Conservation (phyloP, 192 early-diverging fungal genomes). For the Neocallimastix lanati region DNA sequence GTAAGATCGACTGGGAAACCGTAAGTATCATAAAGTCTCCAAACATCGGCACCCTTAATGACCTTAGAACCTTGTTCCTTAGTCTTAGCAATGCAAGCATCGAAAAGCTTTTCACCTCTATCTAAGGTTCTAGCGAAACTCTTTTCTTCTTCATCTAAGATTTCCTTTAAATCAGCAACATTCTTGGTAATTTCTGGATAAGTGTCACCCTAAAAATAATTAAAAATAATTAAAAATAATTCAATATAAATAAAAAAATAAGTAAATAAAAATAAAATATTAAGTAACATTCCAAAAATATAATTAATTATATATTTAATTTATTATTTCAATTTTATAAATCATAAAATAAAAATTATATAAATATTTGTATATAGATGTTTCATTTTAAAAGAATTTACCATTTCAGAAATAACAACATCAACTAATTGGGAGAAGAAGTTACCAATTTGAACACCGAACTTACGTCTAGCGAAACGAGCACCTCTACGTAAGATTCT, state of each 20-base stretch:
- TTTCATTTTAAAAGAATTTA: too few relatives aligned
- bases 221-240: too few relatives aligned
- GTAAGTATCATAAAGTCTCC: slow-evolving; percentile 97
- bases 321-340: too few relatives aligned
- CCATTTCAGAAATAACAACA: slow-evolving; percentile 76
- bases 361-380: too few relatives aligned
- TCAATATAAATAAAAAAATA: too few relatives aligned
- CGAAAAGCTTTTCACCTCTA: slow-evolving; percentile 87
- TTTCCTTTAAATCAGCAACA: slow-evolving; percentile 74
- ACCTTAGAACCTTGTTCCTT: slow-evolving; percentile 35
- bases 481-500: slow-evolving; percentile 88
- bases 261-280: too few relatives aligned
- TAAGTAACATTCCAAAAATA: too few relatives aligned
- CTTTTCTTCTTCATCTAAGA: slow-evolving; percentile 88
- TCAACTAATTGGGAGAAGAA: slow-evolving; percentile 93
- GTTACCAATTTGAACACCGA: slow-evolving; percentile 66
- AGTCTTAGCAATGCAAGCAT: slow-evolving; percentile 44
- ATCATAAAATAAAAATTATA: too few relatives aligned
- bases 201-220: slow-evolving; percentile 41
- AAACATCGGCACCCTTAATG: slow-evolving; percentile 76
- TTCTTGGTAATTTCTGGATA: slow-evolving; percentile 76
- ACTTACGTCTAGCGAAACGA: slow-evolving; percentile 83
- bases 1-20: slow-evolving; percentile 98
- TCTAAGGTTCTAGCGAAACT: slow-evolving; percentile 92
- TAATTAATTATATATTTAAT: too few relatives aligned